Evolutionary conservation across 2,329 filamentous ascomycete species (phyloP).

Genomic region (Monilinia laxa): DNA sequence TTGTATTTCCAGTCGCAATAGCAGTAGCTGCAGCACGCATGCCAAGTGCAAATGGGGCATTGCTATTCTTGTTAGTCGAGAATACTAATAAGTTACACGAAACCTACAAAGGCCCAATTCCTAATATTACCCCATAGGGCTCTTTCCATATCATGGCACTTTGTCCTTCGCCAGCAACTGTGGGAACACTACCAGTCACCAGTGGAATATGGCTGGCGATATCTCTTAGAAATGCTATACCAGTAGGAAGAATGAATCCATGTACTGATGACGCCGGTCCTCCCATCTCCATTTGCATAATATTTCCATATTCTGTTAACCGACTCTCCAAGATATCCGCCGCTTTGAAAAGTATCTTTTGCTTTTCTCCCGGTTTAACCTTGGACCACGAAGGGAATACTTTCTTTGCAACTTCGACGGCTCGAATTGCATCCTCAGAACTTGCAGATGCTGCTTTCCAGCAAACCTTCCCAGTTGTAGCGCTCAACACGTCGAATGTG

Average conservation of each 20-base stretch:
- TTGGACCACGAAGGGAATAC: constrained; percentile 11
- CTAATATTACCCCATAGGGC: not conserved
- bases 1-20: constrained; percentile 73
- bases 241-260: not conserved
- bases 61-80: constrained; percentile 33
- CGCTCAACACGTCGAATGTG: constrained; percentile 9
- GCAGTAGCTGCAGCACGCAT: constrained; percentile 53
- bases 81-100: too few relatives aligned
- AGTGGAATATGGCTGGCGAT: constrained; percentile 1
- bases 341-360: not conserved
- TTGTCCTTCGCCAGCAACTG: not conserved
- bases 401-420: not conserved
- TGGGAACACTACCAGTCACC: not conserved
- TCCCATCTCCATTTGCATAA: constrained; percentile 12
- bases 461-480: constrained; percentile 1
- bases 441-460: constrained; percentile 12
- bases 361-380: not conserved
- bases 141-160: constrained; percentile 7
- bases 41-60: constrained; percentile 56
- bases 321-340: constrained; percentile 9
- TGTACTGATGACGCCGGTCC: not conserved
- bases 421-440: constrained; percentile 5
- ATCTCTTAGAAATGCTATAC: not conserved
- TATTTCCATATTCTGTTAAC: not conserved
- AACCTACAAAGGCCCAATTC: not conserved